Evolutionary conservation across 1,284 basidiomycete species (phyloP).

Genomic region (Gymnopus androsaceus): DNA sequence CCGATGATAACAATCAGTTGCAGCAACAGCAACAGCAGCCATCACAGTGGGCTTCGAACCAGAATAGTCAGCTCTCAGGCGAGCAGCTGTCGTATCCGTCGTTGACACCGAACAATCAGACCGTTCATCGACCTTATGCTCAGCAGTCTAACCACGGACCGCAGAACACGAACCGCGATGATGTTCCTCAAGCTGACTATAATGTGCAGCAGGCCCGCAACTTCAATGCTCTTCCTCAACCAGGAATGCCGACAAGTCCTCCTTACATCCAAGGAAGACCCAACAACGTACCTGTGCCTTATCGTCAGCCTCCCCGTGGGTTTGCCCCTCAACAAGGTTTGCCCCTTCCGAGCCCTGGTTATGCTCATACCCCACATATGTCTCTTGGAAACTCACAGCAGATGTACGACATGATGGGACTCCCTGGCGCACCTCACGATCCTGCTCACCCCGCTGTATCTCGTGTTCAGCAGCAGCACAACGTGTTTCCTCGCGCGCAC

Average conservation of each 20-base stretch:
- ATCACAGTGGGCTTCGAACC: slow-evolving; percentile 46
- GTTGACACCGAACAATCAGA: slow-evolving; percentile 46
- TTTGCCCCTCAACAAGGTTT: slow-evolving; percentile 59
- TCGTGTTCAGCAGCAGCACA: slow-evolving; percentile 76
- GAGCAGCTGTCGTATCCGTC: slow-evolving; percentile 76
- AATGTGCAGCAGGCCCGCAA: slow-evolving; percentile 49
- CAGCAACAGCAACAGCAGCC: slow-evolving; percentile 39
- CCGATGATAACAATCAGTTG: slow-evolving; percentile 32
- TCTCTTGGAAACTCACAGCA: slow-evolving; percentile 72
- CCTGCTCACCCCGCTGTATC: slow-evolving; percentile 62
- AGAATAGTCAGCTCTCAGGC: slow-evolving; percentile 44
- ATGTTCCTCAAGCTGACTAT: slow-evolving; percentile 54
- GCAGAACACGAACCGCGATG: slow-evolving; percentile 46
- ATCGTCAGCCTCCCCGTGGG: slow-evolving; percentile 57
- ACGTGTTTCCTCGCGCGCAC: slow-evolving; percentile 66
- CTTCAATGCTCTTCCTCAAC: slow-evolving; percentile 43
- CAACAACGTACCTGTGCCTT: slow-evolving; percentile 44
- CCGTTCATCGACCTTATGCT: slow-evolving; percentile 46
- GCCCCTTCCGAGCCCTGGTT: slow-evolving; percentile 52
- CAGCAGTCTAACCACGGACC: slow-evolving; percentile 53
- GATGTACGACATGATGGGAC: slow-evolving; percentile 78
- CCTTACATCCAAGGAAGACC: slow-evolving; percentile 53
- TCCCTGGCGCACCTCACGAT: slow-evolving; percentile 55
- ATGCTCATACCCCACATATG: slow-evolving; percentile 61
- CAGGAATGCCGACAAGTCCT: slow-evolving; percentile 34